Evolutionary conservation across 768 basidiomycete genomes (phyloP).

Genomic region (Pulveroboletus sp.): DNA sequence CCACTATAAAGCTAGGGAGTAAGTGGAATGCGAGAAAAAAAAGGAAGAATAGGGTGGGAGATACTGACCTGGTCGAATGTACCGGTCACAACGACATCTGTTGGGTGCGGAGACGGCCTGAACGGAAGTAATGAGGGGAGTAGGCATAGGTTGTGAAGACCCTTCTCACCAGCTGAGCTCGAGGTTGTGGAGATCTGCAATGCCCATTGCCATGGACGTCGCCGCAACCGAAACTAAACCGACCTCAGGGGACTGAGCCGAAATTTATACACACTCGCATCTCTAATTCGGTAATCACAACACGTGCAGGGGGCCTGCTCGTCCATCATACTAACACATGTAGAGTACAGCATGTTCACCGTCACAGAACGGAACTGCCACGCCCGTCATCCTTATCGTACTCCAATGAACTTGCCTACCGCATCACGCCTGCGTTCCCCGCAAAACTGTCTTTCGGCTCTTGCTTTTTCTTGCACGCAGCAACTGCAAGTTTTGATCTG

Average conservation of each 20-base stretch:
- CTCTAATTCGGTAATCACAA: constrained; percentile 20
- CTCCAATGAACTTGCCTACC: constrained; percentile 5
- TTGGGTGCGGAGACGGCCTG: constrained; percentile 58
- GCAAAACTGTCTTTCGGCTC: constrained; percentile 32
- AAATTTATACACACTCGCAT: constrained; percentile 20
- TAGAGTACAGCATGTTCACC: background rate
- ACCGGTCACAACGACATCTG: constrained; percentile 64
- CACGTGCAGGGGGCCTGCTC: constrained; percentile 11
- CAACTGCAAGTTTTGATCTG: constrained; percentile 13
- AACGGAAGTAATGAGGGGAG: constrained; percentile 6
- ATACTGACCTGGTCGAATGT: constrained; percentile 68
- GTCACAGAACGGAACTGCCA: no score
- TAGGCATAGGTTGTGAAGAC: constrained; percentile 11
- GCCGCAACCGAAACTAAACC: constrained; percentile 20
- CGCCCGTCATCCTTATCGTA: constrained; percentile 1
- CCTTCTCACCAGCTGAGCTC: constrained; percentile 46
- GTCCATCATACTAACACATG: no score
- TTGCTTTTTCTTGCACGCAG: constrained; percentile 31
- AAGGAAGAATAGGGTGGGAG: background rate
- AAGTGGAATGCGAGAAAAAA: constrained; percentile 1
- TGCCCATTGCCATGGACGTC: constrained; percentile 23
- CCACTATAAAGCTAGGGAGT: constrained; percentile 42
- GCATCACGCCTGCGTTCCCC: constrained; percentile 21
- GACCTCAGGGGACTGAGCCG: background rate
- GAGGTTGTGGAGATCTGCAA: constrained; percentile 45